Conservation (phyloP, 1,284 basidiomycete genomes). For the Puccinia horiana region DNA sequence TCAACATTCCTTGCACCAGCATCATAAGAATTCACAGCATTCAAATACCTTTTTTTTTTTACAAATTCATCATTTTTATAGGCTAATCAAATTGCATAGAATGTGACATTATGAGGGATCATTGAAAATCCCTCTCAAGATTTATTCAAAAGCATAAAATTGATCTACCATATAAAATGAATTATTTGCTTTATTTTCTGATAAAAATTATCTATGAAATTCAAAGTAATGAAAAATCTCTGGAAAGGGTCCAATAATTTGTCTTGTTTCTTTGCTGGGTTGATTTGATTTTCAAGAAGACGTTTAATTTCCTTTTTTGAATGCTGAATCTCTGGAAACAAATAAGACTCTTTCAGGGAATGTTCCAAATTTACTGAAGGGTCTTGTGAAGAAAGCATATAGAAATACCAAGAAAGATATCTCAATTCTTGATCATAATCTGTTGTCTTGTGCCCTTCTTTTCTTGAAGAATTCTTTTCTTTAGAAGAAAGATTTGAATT, state of each 20-base stretch:
- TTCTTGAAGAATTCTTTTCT: not conserved
- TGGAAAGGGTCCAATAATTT: not conserved
- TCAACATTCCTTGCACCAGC: too few relatives aligned
- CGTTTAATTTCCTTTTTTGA: not conserved
- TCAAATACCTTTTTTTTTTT: too few relatives aligned
- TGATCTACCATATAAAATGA: too few relatives aligned
- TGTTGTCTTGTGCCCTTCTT: not conserved
- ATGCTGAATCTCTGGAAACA: not conserved
- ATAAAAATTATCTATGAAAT: not conserved
- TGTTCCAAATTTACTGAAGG: not conserved
- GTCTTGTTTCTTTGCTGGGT: not conserved
- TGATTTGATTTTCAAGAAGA: not conserved
- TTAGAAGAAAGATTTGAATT: not conserved
- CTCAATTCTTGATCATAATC: not conserved
- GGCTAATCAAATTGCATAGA: too few relatives aligned
- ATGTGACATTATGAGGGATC: too few relatives aligned
- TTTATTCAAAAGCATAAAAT: too few relatives aligned
- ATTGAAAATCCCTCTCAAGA: too few relatives aligned
- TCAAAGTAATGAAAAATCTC: not conserved
- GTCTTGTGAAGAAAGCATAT: not conserved
- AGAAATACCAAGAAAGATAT: not conserved
- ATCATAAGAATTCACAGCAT: too few relatives aligned
- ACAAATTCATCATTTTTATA: too few relatives aligned
- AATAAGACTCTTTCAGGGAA: not conserved
- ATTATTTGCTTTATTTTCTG: not conserved